Percentiles rank a stretch among this genome's conserved stretches.
Evolutionary conservation across 352 stramenopile species (phyloP).

Genomic region (Phytophthora boehmeriae): DNA sequence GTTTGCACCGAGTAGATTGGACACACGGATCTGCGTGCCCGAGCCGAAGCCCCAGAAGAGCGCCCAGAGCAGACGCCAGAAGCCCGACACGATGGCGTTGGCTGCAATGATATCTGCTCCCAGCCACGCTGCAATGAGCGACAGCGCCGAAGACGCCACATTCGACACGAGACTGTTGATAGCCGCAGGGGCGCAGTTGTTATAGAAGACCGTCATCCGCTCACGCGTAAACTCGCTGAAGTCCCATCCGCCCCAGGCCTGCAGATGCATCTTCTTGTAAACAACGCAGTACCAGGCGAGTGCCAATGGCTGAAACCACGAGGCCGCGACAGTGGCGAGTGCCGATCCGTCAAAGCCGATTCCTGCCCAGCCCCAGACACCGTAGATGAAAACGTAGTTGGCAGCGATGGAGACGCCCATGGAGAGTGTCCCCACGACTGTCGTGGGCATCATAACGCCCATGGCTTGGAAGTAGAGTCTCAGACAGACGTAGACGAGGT

Average conservation of each 20-base stretch:
- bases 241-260: constrained; percentile 29
- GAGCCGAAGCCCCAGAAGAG: constrained; percentile 35
- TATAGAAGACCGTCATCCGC: constrained; percentile 33
- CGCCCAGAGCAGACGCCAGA: constrained; percentile 36
- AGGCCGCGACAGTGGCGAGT: constrained; percentile 25
- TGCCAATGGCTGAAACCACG: constrained; percentile 28
- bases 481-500: constrained; percentile 33
- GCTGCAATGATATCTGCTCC: constrained; percentile 29
- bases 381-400: constrained; percentile 38
- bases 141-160: constrained; percentile 26
- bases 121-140: constrained; percentile 27
- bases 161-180: constrained; percentile 35
- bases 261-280: constrained; percentile 35
- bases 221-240: constrained; percentile 31
- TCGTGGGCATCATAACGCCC: constrained; percentile 37
- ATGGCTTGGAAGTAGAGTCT: constrained; percentile 37
- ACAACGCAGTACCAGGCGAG: constrained; percentile 34
- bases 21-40: constrained; percentile 33
- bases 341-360: constrained; percentile 31
- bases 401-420: constrained; percentile 27
- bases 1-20: constrained; percentile 32
- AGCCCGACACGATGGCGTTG: constrained; percentile 32
- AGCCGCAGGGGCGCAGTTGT: constrained; percentile 29
- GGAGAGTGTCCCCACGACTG: constrained; percentile 28
- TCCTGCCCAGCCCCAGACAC: constrained; percentile 21